These are phyloP conservation scores for Acanthamoeba triangularis DNA, from an alignment of 208 protist genomes.

Conservation along the genomic window DNA sequence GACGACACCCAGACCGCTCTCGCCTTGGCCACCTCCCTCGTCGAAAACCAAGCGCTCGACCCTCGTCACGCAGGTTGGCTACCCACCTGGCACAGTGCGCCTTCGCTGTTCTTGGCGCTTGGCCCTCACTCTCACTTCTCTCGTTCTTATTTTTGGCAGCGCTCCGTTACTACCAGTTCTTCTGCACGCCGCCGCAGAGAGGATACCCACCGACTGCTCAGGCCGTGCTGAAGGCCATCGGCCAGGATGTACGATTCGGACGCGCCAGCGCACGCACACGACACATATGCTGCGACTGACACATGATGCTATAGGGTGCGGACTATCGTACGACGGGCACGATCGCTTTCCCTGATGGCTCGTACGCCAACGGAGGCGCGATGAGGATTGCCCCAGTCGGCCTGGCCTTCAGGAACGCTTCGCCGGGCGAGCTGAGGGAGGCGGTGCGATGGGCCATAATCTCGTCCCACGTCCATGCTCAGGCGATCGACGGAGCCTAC, in stretches of 20 bases:
- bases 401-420: conserved; percentile 16
- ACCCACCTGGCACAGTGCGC: no score
- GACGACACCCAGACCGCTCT: conserved; percentile 39
- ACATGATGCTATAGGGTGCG: not conserved
- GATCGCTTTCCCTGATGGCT: not conserved
- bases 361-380: conserved; percentile 26
- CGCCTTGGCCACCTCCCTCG: conserved; percentile 16
- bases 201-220: conserved; percentile 7
- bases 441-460: conserved; percentile 5
- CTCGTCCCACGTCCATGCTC: not conserved
- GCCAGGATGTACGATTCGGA: not conserved
- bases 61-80: not conserved
- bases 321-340: conserved; percentile 28
- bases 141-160: not conserved
- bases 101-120: not conserved
- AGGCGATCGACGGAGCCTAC: not conserved
- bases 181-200: not conserved
- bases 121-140: not conserved
- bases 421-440: not conserved
- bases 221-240: not conserved
- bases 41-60: not conserved
- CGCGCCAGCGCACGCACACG: not conserved
- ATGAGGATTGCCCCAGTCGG: conserved; percentile 23
- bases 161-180: conserved; percentile 40
- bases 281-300: no score